Evolutionary conservation across 345 rosid genomes (phyloP).

Genomic region (Trapa bicornis): DNA sequence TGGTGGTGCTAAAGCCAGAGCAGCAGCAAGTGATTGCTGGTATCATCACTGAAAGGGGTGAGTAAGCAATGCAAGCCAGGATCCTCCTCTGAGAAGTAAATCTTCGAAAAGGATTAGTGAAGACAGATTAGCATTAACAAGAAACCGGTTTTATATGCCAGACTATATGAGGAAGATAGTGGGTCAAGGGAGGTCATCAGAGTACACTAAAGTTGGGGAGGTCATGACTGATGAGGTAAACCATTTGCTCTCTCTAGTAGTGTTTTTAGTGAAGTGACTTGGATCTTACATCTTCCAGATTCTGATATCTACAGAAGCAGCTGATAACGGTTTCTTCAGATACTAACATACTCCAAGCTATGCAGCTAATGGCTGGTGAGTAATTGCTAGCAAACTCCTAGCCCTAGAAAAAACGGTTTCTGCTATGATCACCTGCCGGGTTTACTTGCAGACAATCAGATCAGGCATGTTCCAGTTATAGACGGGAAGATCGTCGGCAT

Average conservation of each 20-base stretch:
- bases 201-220: slow-evolving; percentile 62
- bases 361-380: slow-evolving; percentile 87
- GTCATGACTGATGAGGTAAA: slow-evolving; percentile 73
- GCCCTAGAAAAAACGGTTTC: not conserved
- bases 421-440: not conserved
- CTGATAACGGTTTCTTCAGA: slow-evolving; percentile 58
- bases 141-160: slow-evolving; percentile 13
- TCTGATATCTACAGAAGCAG: slow-evolving; percentile 31
- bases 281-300: not conserved
- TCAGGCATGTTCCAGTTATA: slow-evolving; percentile 74
- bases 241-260: not conserved
- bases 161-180: slow-evolving; percentile 67
- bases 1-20: slow-evolving; percentile 80
- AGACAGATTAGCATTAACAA: not conserved
- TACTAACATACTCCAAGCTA: slow-evolving; percentile 57
- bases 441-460: slow-evolving; percentile 40
- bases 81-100: not conserved
- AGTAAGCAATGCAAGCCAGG: not conserved
- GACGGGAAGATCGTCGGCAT: slow-evolving; percentile 73
- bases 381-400: not conserved
- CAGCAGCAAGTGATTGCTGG: slow-evolving; percentile 58
- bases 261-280: not conserved
- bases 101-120: not conserved
- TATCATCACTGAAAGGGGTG: slow-evolving; percentile 88
- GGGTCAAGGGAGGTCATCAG: slow-evolving; percentile 53